A percentile compares a stretch with the other conserved stretches of the same genome.
Conservation (phyloP, 129 eudicot genomes). For the Saposhnikovia divaricata region DNA sequence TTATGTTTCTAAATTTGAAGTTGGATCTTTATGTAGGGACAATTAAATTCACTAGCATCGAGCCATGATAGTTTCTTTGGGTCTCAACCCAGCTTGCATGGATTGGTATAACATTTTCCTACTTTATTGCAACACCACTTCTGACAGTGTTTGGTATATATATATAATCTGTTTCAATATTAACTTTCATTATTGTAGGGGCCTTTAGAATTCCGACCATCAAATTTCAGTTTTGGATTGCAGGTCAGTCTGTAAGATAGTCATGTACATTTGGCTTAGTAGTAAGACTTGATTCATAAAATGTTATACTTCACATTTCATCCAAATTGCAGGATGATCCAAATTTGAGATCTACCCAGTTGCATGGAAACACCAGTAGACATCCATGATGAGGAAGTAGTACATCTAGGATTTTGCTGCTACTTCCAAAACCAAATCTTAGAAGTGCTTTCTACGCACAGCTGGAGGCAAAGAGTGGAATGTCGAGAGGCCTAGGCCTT, state of each 20-base stretch:
- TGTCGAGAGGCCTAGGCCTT: background rate
- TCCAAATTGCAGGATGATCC: conserved; percentile 22
- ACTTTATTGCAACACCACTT: background rate
- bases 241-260: conserved; percentile 19
- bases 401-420: background rate
- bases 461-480: background rate
- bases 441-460: background rate
- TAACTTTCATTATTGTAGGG: conserved; percentile 14
- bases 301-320: background rate
- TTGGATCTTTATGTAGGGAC: conserved; percentile 34
- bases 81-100: conserved; percentile 44
- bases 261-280: background rate
- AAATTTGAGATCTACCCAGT: conserved; percentile 23
- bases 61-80: conserved; percentile 52
- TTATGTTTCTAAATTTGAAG: background rate
- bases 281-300: background rate
- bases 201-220: conserved; percentile 24
- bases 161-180: background rate
- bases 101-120: conserved; percentile 29
- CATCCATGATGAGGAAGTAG: conserved; percentile 6
- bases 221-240: conserved; percentile 18
- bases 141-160: background rate
- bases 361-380: conserved; percentile 21
- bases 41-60: conserved; percentile 31
- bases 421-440: background rate